Base-by-base conservation (phyloP, 2,329 filamentous ascomycete species). In the Aspergillus ochraceus region DNA sequence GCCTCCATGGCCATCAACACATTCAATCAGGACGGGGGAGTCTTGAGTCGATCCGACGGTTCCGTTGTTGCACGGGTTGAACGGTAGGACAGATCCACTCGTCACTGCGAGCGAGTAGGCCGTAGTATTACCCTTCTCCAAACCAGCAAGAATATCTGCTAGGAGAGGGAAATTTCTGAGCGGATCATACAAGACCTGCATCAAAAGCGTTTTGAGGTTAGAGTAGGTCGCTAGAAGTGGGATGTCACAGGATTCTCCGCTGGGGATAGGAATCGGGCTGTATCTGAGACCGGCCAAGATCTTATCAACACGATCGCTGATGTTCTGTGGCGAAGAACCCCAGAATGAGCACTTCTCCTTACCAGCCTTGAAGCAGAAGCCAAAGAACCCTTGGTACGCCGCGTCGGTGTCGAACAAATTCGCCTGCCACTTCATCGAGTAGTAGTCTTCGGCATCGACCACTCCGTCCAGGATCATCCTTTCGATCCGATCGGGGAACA, bases 211-310 rank as follows among this genome's bases (percentile, higher is more conserved):
- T 5, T 42, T 42, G 36, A n/a, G 36, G 14, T 42, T 42, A 42
- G 36, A 42, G 17, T 42, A 42, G 17, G 17, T 42, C 17, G 17
- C 36, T 6, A 42, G 14, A 8, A 42, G n/a, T 17, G 36, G 11
- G 49, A 57, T 6, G 11, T 47, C 39, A 4, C 24, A 30, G 6
- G 36, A 8, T 20, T 59, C 19, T 4, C 57, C 52, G 42, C 29
- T 58, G 4, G 30, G 36, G n/a, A 65, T 54, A 6, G 63, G 62
- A 19, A 65, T 59, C 2, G 64, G 64, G 54, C 61, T 51, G 20
- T 58, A 60, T 49, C 65, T 62, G 30, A 66, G 55, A 3, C 54
- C 17, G 11, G 42, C 46, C 12, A 66, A 46, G 14, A 66, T 29
- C 10, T 51, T 52, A 20, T 64, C 30, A n/a, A 65, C 42, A 17